Evolutionary conservation across 306 rosid species (phyloP).

Genomic region (Vigna trinervia): DNA sequence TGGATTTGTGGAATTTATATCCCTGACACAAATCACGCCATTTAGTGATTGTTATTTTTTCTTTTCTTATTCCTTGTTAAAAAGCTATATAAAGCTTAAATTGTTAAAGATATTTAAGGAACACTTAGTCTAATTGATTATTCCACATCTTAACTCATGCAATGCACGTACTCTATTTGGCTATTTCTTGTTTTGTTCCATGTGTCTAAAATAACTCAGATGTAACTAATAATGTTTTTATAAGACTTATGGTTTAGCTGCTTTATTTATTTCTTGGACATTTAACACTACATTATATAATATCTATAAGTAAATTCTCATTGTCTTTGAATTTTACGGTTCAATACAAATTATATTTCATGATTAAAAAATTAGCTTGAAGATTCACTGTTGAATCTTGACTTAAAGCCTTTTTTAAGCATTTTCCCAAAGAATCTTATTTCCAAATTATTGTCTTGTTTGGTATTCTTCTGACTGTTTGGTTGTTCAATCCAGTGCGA

Average conservation of each 20-base stretch:
- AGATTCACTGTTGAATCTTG: not conserved
- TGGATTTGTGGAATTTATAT: not conserved
- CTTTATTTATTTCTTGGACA: not conserved
- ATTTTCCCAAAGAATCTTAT: not conserved
- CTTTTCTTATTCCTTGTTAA: too few species aligned
- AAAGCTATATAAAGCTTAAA: too few species aligned
- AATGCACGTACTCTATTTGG: not conserved
- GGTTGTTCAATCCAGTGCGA: constrained; percentile 67
- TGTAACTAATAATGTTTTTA: not conserved
- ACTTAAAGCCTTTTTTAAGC: not conserved
- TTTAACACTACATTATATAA: not conserved
- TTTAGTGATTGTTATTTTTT: not conserved
- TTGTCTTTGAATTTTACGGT: not conserved
- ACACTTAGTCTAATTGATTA: not conserved
- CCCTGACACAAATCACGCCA: not conserved
- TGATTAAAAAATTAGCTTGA: not conserved
- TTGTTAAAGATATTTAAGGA: not conserved
- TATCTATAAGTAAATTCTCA: not conserved
- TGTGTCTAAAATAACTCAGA: not conserved
- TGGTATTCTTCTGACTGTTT: constrained; percentile 25
- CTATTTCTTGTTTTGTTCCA: not conserved
- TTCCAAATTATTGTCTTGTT: constrained; percentile 17
- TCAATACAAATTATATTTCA: not conserved
- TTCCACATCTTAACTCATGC: not conserved
- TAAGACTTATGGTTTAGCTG: not conserved